Evolutionary conservation across 2,329 filamentous ascomycete genomes (phyloP), one percentile per base, ranked within the genome.

Genomic region (Fusarium begoniae): DNA sequence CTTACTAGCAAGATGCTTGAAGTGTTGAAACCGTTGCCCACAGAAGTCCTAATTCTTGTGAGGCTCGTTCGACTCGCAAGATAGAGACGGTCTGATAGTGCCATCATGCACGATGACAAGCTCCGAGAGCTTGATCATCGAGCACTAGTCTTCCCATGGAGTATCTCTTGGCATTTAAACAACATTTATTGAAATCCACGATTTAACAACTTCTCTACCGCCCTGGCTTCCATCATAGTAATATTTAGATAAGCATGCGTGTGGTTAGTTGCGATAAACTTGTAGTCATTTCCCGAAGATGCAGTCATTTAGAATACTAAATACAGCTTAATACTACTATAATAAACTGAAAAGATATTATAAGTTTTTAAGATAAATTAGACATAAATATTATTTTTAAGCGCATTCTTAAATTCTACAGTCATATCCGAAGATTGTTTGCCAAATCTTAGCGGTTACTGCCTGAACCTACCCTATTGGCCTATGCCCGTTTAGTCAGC

Each of bases 71-170:
- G 32, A 7, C 53, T 48, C 2, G 38, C 40, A 6, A 54, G 22
- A 20, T 28, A 51, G 37, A 59, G 53, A 2, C 41, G 67, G 53
- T 43, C 40, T 68, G 41, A 51, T 24, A n/a, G 50, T 68, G 30
- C 35, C 24, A 5, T 68, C 50, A 15, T 63, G n/a, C 38, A 47
- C 22, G 22, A 11, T 47, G 41, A 54, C 44, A 15, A 63, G 2
- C 24, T 63, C 57, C 11, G 53, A 11, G 13, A 69, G 63, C 7
- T 66, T 69, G 32, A 35, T 17, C 14, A 8, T 35, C 32, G 18
- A 26, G 18, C 4, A 37, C 15, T 11, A 5, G 13, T 4, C 18
- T 53, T 11, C 13, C 6, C 8, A 12, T 37, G 1, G 18, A 26
- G 9, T 11, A 1, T 12, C 10, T 38, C 13, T 30, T 15, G 4